phyloP scores from a whole-genome alignment of 495 filamentous ascomycete species.

The Neurospora cerealis region DNA sequence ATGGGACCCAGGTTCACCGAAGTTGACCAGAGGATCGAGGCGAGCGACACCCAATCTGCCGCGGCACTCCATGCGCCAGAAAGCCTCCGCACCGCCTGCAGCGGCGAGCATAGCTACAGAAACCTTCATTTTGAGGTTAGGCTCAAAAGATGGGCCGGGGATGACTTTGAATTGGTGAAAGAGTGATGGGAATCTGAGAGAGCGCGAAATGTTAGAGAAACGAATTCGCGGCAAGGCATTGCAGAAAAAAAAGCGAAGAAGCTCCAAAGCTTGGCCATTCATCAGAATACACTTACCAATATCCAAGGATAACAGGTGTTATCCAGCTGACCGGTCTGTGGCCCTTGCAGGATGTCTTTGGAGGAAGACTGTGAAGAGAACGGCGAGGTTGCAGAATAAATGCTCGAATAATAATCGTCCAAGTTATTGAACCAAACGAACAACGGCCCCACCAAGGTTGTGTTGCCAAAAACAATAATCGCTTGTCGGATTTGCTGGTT shows the following conservation, averaged over 20 bases:
- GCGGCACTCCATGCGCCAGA: constrained; percentile 83
- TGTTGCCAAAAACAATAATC: not conserved
- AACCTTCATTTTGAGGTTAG: constrained; percentile 19
- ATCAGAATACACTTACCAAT: not conserved
- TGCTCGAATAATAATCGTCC: not conserved
- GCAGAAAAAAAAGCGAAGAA: not conserved
- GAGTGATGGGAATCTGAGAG: constrained; percentile 4
- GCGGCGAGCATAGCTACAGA: constrained; percentile 17
- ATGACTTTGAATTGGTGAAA: constrained; percentile 1
- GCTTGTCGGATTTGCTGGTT: not conserved
- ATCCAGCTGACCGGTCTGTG: not conserved
- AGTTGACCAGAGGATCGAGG: constrained; percentile 61
- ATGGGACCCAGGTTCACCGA: constrained; percentile 50
- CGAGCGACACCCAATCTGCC: constrained; percentile 54
- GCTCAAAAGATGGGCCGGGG: not conserved
- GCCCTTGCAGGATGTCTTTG: not conserved
- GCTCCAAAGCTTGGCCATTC: not conserved
- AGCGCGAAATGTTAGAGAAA: not conserved
- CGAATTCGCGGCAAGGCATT: not conserved
- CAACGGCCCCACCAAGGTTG: not conserved
- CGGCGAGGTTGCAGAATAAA: not conserved
- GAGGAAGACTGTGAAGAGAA: not conserved
- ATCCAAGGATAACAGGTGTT: not conserved
- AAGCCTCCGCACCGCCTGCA: constrained; percentile 44
- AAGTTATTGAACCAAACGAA: not conserved